Base-by-base conservation (phyloP, 2,329 filamentous ascomycete genomes). In the Aspergillus udagawae region DNA sequence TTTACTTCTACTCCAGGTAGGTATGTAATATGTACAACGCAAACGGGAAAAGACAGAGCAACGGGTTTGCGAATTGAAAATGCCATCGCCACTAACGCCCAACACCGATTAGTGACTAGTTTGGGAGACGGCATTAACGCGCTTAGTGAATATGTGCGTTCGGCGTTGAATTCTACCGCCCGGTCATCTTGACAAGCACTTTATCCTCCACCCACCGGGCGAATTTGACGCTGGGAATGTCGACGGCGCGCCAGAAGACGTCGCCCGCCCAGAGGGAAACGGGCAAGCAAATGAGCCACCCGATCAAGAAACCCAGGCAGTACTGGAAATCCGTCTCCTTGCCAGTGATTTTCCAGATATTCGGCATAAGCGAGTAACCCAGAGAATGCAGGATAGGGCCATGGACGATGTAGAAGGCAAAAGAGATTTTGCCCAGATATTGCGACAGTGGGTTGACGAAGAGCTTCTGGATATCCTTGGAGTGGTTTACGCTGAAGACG, bases 201-300 rank as follows among this genome's bases (percentile, higher is more conserved):
- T 65, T 65, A 45, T 66, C 67, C 65, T 82, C 82, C 27, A 83
- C 58, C 75, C 79, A 81, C 47, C 77, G 73, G 3, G 81, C 77
- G 62, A 84, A 77, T 51, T 74, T 76, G 7, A 83, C 74, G 65
- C 79, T 76, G 1, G 78, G 79, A 3, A 74, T 69, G 67, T 87
- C 85, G 5, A 87, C 75, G 1, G 71, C 70, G 28, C 83, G 76
- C 82, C 83, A 86, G 64, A 86, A 86, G 3, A 87, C 56, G 67
- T 87, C 84, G 1, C 81, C 80, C 4, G 78, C 74, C 78, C 83
- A 86, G 5, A 86, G 73, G 0, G 80, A 69, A 28, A 77, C 54
- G 6, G 71, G 65, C 3, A 77, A 61, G 55, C 75, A 76, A 42
- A 77, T 68, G 29, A 67, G 38, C 67, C 75, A 77, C 20, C 74